These are phyloP conservation scores for Tuber brumale DNA, from an alignment of 495 filamentous ascomycete species.

Conservation along the genomic window DNA sequence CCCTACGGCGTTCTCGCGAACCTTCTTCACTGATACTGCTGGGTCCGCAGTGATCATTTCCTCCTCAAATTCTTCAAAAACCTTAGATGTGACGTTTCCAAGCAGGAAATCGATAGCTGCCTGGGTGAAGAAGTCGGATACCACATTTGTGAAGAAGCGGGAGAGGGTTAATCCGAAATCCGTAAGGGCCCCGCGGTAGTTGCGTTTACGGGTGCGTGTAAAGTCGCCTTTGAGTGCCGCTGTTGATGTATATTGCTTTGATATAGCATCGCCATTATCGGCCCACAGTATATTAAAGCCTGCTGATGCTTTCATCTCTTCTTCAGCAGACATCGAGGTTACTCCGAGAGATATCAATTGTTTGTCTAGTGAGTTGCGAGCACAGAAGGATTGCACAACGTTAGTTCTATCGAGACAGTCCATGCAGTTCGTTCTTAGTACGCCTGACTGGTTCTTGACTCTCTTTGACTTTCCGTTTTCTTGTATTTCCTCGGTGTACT, in stretches of 20 bases:
- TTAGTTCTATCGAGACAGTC: slow-evolving; percentile 93
- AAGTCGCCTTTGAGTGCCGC: slow-evolving; percentile 93
- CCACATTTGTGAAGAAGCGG: slow-evolving; percentile 70
- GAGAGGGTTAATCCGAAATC: slow-evolving; percentile 84
- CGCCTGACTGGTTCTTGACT: slow-evolving; percentile 55
- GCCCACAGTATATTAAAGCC: slow-evolving; percentile 98
- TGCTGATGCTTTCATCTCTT: slow-evolving; percentile 47
- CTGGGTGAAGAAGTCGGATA: slow-evolving; percentile 94
- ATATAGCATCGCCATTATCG: slow-evolving; percentile 78
- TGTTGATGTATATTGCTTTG: slow-evolving; percentile 74
- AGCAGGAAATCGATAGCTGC: slow-evolving; percentile 90
- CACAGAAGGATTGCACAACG: slow-evolving; percentile 83
- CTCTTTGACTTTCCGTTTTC: slow-evolving; percentile 44
- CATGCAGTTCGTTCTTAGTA: slow-evolving; percentile 92
- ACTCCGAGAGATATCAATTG: slow-evolving; percentile 71
- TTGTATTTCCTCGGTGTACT: slow-evolving; percentile 55
- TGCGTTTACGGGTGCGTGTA: slow-evolving; percentile 79
- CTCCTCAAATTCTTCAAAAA: slow-evolving; percentile 86
- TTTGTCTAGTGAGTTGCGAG: slow-evolving; percentile 63
- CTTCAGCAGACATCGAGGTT: slow-evolving; percentile 62
- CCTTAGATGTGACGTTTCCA: slow-evolving; percentile 70
- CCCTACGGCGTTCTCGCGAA: slow-evolving; percentile 84
- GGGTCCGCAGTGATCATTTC: slow-evolving; percentile 84
- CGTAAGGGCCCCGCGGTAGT: slow-evolving; percentile 87
- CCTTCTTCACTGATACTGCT: slow-evolving; percentile 70